Base-by-base conservation (phyloP, 495 filamentous ascomycete genomes). In the Polyplosphaeria fusca region DNA sequence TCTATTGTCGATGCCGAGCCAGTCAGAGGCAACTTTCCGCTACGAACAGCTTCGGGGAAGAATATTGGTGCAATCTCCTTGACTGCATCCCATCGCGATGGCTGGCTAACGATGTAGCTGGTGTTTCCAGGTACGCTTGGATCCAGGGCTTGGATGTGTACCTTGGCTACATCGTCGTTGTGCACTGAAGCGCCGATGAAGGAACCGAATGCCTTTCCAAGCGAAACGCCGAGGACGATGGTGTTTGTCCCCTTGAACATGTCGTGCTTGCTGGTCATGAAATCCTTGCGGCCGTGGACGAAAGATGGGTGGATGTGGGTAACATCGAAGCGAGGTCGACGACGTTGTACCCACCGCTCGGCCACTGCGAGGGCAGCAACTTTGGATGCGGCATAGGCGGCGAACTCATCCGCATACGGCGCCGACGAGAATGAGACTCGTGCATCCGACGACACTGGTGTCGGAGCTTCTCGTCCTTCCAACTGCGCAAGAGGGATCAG, bases 251-350 rank as follows among this genome's bases (percentile, higher is more conserved):
- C 55, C 1, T 23, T 51, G 3, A 64, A n/a, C 22, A 71, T 62
- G 35, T 73, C 43, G 28, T 64, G 56, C 5, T 61, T 38, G 11
- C 66, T 66, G 2, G 70, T 69, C 9, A 66, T 61, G 3, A 74
- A 63, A 37, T 78, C 73, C 43, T 79, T 70, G 20, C 63, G 63
- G 5, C 78, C 78, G 11, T 76, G 37, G 5, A 76, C 67, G 63
- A 78, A 75, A 2, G 69, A 67, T 0, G 79, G 77, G 53, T 73
- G 68, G 51, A 81, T 67, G 62, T 75, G 65, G 25, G 78, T 71
- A 24, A 76, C 63, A 57, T 78, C 74, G 47, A 76, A 80, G 4
- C 59, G 30, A 3, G 75, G 74, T 39, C 74, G 70, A 1, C 73
- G 57, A 0, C 61, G 55, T 50, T 57, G 50, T 9, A 79, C 62